These are phyloP conservation scores for Nigrograna mackinnonii DNA, from an alignment of 2,329 filamentous ascomycete species.

Conservation along the genomic window DNA sequence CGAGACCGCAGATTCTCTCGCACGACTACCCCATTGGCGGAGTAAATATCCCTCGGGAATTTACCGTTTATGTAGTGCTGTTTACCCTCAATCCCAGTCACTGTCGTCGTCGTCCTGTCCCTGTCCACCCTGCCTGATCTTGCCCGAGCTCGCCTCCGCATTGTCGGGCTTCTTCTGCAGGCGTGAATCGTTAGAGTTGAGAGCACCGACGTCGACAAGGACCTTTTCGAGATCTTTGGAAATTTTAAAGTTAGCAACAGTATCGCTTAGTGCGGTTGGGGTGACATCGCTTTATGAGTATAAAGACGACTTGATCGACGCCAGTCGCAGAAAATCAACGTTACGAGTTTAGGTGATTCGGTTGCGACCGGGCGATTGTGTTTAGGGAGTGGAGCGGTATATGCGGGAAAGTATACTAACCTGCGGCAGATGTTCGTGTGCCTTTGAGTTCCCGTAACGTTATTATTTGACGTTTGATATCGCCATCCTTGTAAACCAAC, in stretches of 20 bases:
- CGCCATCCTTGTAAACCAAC: constrained; percentile 86
- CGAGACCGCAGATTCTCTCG: no score
- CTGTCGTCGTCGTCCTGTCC: constrained; percentile 54
- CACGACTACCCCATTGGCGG: no score
- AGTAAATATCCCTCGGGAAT: no score
- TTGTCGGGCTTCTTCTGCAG: constrained; percentile 63
- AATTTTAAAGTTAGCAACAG: constrained; percentile 7
- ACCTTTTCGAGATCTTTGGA: constrained; percentile 73
- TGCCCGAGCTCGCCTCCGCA: constrained; percentile 56
- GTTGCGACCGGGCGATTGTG: background rate
- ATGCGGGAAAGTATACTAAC: no score
- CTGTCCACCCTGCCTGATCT: constrained; percentile 44
- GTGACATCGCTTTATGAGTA: no score
- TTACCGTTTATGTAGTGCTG: no score
- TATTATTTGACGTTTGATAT: constrained; percentile 91
- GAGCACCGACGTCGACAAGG: constrained; percentile 79
- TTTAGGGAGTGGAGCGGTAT: no score
- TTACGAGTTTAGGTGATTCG: no score
- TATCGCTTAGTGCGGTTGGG: no score
- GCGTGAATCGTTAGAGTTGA: constrained; percentile 78
- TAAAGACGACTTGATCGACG: no score
- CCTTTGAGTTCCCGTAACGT: constrained; percentile 82
- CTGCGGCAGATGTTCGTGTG: constrained; percentile 25
- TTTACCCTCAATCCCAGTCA: constrained; percentile 64
- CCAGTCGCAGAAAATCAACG: no score